Evolutionary conservation across 2,329 filamentous ascomycete species (phyloP).

Genomic region (Pseudogymnoascus sp.): DNA sequence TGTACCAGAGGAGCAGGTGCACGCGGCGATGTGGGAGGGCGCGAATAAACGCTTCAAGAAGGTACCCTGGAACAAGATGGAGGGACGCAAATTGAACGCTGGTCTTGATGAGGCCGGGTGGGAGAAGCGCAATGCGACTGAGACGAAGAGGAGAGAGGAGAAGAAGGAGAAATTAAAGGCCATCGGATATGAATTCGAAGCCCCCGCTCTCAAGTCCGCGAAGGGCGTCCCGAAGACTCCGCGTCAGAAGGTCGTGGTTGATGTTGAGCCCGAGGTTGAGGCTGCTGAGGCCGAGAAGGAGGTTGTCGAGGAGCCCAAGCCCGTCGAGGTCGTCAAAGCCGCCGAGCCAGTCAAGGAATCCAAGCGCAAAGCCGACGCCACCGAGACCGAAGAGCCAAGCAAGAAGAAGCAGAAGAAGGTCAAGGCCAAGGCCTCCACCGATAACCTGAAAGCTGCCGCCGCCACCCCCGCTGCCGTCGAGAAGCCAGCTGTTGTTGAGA

Average conservation of each 20-base stretch:
- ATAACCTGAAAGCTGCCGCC: constrained; percentile 10
- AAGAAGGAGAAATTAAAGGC: constrained; percentile 69
- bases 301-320: constrained; percentile 21
- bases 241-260: constrained; percentile 14
- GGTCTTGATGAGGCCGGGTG: constrained; percentile 68
- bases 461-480: constrained; percentile 18
- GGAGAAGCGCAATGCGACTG: constrained; percentile 64
- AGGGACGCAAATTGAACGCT: constrained; percentile 63
- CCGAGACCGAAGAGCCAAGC: background rate
- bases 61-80: constrained; percentile 80
- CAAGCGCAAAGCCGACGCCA: constrained; percentile 24
- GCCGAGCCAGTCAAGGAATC: constrained; percentile 23
- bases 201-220: constrained; percentile 60
- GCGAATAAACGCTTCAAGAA: constrained; percentile 84
- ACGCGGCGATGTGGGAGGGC: constrained; percentile 76
- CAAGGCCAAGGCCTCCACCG: constrained; percentile 15
- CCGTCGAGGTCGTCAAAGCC: constrained; percentile 6
- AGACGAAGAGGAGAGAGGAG: constrained; percentile 58
- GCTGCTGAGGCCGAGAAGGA: constrained; percentile 21
- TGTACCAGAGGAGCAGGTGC: constrained; percentile 67
- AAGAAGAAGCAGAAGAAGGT: constrained; percentile 16
- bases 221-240: constrained; percentile 40
- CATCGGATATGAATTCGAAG: constrained; percentile 75
- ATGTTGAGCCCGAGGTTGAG: constrained; percentile 19
- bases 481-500: constrained; percentile 31